Evolutionary conservation across 257 asterid species (phyloP), one percentile per base, ranked within the genome.

Genomic region (Voacanga thouarsii): DNA sequence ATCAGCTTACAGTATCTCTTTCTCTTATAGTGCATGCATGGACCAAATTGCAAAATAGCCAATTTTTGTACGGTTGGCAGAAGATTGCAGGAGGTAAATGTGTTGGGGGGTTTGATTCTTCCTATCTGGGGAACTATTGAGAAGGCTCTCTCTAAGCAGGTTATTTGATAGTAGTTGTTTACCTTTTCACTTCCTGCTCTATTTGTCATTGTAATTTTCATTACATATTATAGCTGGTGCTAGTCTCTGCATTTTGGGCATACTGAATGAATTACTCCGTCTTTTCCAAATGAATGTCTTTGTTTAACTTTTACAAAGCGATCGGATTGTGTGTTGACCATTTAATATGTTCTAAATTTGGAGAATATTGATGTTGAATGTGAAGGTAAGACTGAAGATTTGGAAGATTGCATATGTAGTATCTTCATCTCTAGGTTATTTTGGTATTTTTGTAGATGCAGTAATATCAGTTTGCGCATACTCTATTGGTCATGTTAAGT

Each of bases 41-140:
- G 99, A 77, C 97, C 94, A 61, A 96, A 92, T 68, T 96, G 99
- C 82, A 96, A 92, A 87, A 82, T 88, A 75, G 93, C 92, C 74
- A 92, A 65, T 81, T 93, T 84, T 90, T 96, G 99, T 84, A 91
- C 93, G 50, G 92, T 91, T 56, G 99, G 99, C 59, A 89, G 88
- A 90, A 89, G 99, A 88, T 71, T 88, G 74, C 99, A 93, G 83
- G 99, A 96, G 88, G 98, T 90, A 80, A 88, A 96, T 89, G 90
- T 96, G 77, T 84, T 96, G 83, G 98, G 98, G 82, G 98, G 99
- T 67, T 96, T 93, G 71, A 93, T 96, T 86, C 98, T 96, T 85
- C 99, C 98, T 74, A 96, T 93, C 72, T 96, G 99, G 99, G 99
- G 98, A 75, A 91, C 97, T 63, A 80, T 93, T 67, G 97, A 90